A percentile compares a stretch with the other conserved stretches of the same genome.
phyloP scores from a whole-genome alignment of 2,329 filamentous ascomycete genomes.

The Cytospora piceae region DNA sequence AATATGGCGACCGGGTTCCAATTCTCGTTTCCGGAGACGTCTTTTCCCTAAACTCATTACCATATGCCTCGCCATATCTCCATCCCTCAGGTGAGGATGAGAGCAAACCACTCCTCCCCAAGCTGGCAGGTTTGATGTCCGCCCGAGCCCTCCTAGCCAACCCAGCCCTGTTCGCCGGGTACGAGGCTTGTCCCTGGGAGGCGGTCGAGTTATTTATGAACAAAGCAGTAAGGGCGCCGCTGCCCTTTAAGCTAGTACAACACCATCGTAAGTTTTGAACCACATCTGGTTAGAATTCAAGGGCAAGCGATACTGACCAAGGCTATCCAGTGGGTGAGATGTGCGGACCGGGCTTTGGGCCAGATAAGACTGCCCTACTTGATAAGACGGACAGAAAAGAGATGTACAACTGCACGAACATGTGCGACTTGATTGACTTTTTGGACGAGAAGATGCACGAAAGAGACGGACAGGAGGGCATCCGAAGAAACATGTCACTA shows the following conservation, averaged over 20 bases:
- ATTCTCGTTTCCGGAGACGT: slow-evolving; percentile 72
- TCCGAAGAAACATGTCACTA: slow-evolving; percentile 30
- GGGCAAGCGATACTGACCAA: not conserved
- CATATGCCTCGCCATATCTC: slow-evolving; percentile 45
- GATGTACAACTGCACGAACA: slow-evolving; percentile 54
- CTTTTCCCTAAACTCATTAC: slow-evolving; percentile 58
- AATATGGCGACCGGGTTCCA: slow-evolving; percentile 59
- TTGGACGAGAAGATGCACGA: slow-evolving; percentile 54
- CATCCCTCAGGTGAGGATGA: slow-evolving; percentile 36
- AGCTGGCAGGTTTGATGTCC: slow-evolving; percentile 69
- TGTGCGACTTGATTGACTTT: slow-evolving; percentile 64
- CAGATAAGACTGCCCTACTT: slow-evolving; percentile 56
- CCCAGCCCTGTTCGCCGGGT: slow-evolving; percentile 65
- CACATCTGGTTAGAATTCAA: not conserved
- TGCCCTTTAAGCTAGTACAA: slow-evolving; percentile 65
- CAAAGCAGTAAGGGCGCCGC: slow-evolving; percentile 58
- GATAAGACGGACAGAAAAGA: slow-evolving; percentile 58
- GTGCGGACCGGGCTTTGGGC: slow-evolving; percentile 60
- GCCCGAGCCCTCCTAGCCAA: slow-evolving; percentile 70
- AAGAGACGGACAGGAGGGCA: slow-evolving; percentile 31
- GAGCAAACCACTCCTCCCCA: slow-evolving; percentile 42
- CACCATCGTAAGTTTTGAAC: slow-evolving; percentile 52
- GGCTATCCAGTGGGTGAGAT: slow-evolving; percentile 60
- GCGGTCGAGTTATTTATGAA: slow-evolving; percentile 66
- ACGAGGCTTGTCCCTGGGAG: slow-evolving; percentile 62